Conservation (phyloP, 2,329 filamentous ascomycete genomes). For the Colletotrichum sp. region DNA sequence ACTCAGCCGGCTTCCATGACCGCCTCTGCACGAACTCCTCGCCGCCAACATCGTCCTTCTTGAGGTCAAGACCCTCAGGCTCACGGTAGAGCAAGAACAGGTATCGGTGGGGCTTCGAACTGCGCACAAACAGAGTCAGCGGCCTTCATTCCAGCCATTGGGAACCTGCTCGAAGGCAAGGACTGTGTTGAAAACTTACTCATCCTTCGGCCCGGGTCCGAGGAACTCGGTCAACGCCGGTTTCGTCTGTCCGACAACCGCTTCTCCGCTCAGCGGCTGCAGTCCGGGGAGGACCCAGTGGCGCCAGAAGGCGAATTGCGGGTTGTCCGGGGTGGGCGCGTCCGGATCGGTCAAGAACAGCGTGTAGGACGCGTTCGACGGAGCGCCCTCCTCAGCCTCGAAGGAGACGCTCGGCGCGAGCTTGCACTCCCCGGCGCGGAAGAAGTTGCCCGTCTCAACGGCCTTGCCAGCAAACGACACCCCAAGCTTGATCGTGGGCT, state of each 20-base stretch:
- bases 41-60: constrained; percentile 48
- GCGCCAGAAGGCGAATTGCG: constrained; percentile 60
- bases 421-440: constrained; percentile 43
- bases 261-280: constrained; percentile 31
- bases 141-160: neutral
- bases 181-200: constrained; percentile 36
- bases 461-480: constrained; percentile 39
- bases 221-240: constrained; percentile 46
- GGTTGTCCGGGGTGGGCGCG: constrained; percentile 59
- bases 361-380: constrained; percentile 41
- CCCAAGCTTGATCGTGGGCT: constrained; percentile 42
- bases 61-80: constrained; percentile 35
- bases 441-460: constrained; percentile 41
- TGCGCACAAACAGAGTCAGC: constrained; percentile 21
- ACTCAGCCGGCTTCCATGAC: constrained; percentile 44
- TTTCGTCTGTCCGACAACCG: constrained; percentile 31
- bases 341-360: constrained; percentile 59
- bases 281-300: constrained; percentile 56
- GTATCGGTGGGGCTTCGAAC: constrained; percentile 54
- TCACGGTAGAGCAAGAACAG: constrained; percentile 50
- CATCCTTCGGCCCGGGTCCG: constrained; percentile 50
- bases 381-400: constrained; percentile 34
- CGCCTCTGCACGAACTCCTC: constrained; percentile 51
- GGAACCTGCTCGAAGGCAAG: neutral
- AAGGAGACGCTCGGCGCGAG: constrained; percentile 41